Evolutionary conservation across 306 rosid genomes (phyloP), one percentile per base, ranked within the genome.

Genomic region (Dicorynia guianensis): DNA sequence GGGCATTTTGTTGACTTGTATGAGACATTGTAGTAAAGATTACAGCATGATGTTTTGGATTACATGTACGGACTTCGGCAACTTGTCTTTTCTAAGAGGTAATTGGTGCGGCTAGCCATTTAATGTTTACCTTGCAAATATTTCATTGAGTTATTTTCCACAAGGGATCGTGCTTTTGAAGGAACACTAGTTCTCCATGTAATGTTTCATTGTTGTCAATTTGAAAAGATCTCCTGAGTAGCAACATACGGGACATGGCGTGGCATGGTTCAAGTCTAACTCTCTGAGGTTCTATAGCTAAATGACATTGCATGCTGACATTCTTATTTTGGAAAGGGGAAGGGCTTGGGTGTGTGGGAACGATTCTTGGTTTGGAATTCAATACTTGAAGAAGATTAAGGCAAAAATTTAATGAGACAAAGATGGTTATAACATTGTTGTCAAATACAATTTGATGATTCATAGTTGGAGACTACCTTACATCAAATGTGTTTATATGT

Each of bases 251-350:
- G 48, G 52, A 74, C 52, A 48, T 36, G 33, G 40, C 10, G 17
- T 61, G 18, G 50, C 20, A 61, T 36, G 35, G 61, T 19, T 13
- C 50, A 50, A 14, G 6, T 62, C 33, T 48, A 42, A 54, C 18
- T 30, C 35, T n/a, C 18, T 49, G 44, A 6, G 44, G 55, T 78
- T 69, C 39, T 69, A 39, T 36, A 39, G 49, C 50, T 47, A 73
- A 25, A 63, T 40, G 60, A 14, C 12, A 52, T 47, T 15, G 39
- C 44, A 64, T 15, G 11, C 34, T 18, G 13, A 17, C 53, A 63
- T 53, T 71, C 17, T 63, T 56, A 38, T 20, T 43, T 62, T 70
- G 20, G 15, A 12, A 78, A 78, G 40, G 55, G 47, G 20, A 39
- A 60, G 30, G 30, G 30, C 30, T 63, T 63, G 15, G 61, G 54